Percentiles rank a stretch among this genome's conserved stretches.
Conservation (phyloP, 441 rosid genomes). For the Aquilaria agallochum region DNA sequence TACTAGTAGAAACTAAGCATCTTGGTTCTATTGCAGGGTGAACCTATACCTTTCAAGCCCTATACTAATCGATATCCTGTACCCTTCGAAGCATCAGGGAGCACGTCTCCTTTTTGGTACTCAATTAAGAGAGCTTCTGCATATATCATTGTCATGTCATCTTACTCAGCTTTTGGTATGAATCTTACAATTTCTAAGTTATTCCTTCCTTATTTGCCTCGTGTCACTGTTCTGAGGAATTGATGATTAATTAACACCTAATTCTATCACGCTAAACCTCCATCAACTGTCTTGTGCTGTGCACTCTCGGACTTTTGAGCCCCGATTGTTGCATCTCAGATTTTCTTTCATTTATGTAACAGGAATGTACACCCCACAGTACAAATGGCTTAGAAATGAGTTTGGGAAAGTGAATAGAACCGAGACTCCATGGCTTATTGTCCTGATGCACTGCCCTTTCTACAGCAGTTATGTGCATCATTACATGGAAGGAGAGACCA, state of each 20-base stretch:
- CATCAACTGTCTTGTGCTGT: too few relatives aligned
- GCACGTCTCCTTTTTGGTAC: constrained; percentile 84
- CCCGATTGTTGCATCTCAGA: too few relatives aligned
- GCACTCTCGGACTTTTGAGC: too few relatives aligned
- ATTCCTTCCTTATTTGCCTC: too few relatives aligned
- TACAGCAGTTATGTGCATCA: constrained; percentile 81
- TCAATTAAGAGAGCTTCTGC: constrained; percentile 88
- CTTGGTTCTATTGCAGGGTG: constrained; percentile 47
- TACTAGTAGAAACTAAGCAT: background rate
- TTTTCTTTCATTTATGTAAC: background rate
- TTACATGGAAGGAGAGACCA: constrained; percentile 92
- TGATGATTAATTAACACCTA: too few relatives aligned
- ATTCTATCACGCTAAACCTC: too few relatives aligned
- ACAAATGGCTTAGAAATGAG: constrained; percentile 65
- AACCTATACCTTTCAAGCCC: constrained; percentile 73
- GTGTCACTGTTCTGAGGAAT: too few relatives aligned
- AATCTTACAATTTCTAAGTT: background rate
- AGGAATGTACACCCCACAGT: constrained; percentile 84
- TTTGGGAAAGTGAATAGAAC: constrained; percentile 68
- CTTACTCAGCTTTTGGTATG: constrained; percentile 85
- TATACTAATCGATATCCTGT: constrained; percentile 54
- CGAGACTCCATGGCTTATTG: constrained; percentile 89
- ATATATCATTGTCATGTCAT: constrained; percentile 67
- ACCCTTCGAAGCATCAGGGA: constrained; percentile 65
- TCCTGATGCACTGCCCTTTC: constrained; percentile 77